A percentile compares a stretch with the other conserved stretches of the same genome.
These are phyloP conservation scores for Friedmanniomyces endolithicus DNA, from an alignment of 495 filamentous ascomycete genomes.

Conservation along the genomic window DNA sequence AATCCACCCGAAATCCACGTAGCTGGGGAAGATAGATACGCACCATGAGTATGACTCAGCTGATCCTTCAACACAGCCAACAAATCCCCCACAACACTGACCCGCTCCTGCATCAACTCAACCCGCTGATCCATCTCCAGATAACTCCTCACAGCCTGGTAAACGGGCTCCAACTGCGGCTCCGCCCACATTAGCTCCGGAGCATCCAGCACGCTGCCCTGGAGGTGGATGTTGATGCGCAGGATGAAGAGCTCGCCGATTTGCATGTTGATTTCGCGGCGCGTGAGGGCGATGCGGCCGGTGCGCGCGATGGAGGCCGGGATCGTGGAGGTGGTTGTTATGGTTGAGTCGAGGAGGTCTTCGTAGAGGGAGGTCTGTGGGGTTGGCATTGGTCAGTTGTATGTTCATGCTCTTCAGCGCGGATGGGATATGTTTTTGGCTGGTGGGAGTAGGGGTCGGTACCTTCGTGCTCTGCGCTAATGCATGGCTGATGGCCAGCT, in stretches of 20 bases:
- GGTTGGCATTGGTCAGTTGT: too few relatives aligned
- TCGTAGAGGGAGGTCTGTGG: constrained; percentile 90
- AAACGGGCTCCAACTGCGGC: constrained; percentile 88
- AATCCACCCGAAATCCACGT: not conserved
- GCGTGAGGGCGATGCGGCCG: constrained; percentile 73
- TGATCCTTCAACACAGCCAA: constrained; percentile 92
- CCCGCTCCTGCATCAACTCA: constrained; percentile 71
- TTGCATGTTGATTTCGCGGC: constrained; percentile 91
- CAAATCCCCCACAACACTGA: constrained; percentile 90
- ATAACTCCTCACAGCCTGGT: constrained; percentile 86
- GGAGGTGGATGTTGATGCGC: constrained; percentile 92
- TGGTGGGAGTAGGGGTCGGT: too few relatives aligned
- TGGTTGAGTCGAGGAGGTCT: constrained; percentile 85
- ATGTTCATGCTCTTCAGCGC: too few relatives aligned
- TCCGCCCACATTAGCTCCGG: constrained; percentile 98
- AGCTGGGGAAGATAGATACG: not conserved
- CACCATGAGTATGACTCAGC: constrained; percentile 82
- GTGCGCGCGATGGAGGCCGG: constrained; percentile 82
- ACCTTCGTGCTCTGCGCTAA: constrained; percentile 88
- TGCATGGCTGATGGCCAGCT: constrained; percentile 90
- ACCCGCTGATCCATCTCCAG: constrained; percentile 97
- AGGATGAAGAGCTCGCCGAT: constrained; percentile 96
- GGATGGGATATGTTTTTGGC: too few relatives aligned
- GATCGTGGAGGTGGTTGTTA: constrained; percentile 77
- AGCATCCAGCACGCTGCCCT: constrained; percentile 92